Evolutionary conservation across 2,329 filamentous ascomycete genomes (phyloP), one percentile per base, ranked within the genome.

Genomic region (Kalmusia sp.): DNA sequence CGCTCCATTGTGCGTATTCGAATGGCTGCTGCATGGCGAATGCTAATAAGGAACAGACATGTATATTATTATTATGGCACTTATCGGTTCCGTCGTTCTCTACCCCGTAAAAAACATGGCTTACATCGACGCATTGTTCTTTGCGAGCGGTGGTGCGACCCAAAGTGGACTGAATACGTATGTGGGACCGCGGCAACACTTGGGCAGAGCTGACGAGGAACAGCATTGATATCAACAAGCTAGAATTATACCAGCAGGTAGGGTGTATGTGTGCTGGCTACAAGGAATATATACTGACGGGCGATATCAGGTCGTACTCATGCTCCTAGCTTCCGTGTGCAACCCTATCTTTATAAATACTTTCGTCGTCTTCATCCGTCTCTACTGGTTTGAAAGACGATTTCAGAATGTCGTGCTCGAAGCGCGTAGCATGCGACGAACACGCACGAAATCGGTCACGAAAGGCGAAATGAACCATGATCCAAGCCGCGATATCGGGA

Each of bases 381-480:
- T 99, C 1, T 97, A 96, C 76, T 99, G 93, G 93, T 99, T 99
- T 71, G 93, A 99, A 76, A 96, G 96, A 75, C 86, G 93, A 6
- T 98, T 99, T 70, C 90, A 96, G 70, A 83, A 90, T 64, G 84
- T 96, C 59, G 92, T 90, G 12, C 82, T 82, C 28, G 90, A 96
- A 64, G 87, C 90, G 1, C 85, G 86, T 49, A 80, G 78, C 37
- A 79, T 87, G 48, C 85, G 93, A 49, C 82, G 83, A 49, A 89
- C 75, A 79, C 87, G 79, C 77, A 90, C 68, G 76, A 85, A 77
- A 76, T 88, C 70, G 76, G 78, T 78, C 49, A 82, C 77, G 41
- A 77, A 77, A 63, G 84, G 73, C 45, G 67, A 77, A 33, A 76
- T 69, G 44, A 79, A 78, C 40, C 71, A 73, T n/a, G 78, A 80